phyloP scores from a whole-genome alignment of 1,284 basidiomycete genomes.

The Phenoliferia sp. region DNA sequence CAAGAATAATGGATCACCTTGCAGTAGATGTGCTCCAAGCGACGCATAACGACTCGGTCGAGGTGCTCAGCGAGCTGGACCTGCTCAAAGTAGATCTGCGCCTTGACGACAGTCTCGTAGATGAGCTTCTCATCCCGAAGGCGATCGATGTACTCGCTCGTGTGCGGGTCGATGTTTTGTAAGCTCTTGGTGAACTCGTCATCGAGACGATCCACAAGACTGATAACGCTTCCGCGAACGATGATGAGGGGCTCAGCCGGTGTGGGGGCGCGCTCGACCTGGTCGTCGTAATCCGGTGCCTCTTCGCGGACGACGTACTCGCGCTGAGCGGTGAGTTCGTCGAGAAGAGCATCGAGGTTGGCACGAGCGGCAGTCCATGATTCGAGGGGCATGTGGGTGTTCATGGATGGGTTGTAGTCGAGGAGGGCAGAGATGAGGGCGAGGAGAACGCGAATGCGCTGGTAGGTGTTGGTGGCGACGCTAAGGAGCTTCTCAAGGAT shows the following conservation, averaged over 20 bases:
- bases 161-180: slow-evolving; percentile 98
- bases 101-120: slow-evolving; percentile 86
- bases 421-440: slow-evolving; percentile 91
- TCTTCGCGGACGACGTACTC: slow-evolving; percentile 74
- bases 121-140: slow-evolving; percentile 91
- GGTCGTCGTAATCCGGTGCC: slow-evolving; percentile 89
- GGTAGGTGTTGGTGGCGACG: slow-evolving; percentile 75
- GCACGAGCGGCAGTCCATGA: slow-evolving; percentile 82
- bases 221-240: slow-evolving; percentile 86
- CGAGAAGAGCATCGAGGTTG: slow-evolving; percentile 82
- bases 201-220: slow-evolving; percentile 91
- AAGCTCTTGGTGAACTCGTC: slow-evolving; percentile 98
- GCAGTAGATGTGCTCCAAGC: slow-evolving; percentile 96
- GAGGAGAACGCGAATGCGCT: slow-evolving; percentile 88
- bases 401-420: slow-evolving; percentile 84
- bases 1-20: slow-evolving; percentile 57
- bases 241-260: slow-evolving; percentile 64
- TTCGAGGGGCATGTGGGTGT: slow-evolving; percentile 79
- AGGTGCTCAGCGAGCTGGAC: slow-evolving; percentile 54
- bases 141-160: slow-evolving; percentile 94
- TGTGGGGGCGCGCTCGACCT: slow-evolving; percentile 72
- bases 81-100: slow-evolving; percentile 85
- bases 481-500: slow-evolving; percentile 84
- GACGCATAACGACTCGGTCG: slow-evolving; percentile 84
- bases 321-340: slow-evolving; percentile 65